Base-by-base conservation (phyloP, 2,329 filamentous ascomycete genomes). In the Ophiostoma sp. region DNA sequence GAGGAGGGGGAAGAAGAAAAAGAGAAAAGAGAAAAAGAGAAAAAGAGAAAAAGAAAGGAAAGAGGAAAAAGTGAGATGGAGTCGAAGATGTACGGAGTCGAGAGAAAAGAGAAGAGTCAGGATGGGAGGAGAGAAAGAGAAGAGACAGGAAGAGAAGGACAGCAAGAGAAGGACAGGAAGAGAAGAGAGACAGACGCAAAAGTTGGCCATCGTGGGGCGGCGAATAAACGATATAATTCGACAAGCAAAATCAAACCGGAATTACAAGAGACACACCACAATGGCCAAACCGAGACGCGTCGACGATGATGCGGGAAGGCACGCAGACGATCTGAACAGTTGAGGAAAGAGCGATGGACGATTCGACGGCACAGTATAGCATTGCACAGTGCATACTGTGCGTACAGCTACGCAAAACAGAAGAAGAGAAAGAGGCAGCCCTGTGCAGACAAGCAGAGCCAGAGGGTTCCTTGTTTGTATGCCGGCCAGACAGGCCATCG, bases 341-440 rank as follows among this genome's bases (percentile, higher is more conserved):
- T 14, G 40, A 63, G 66, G 67, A 68, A 68, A 42, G 67, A 65
- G 67, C 67, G 67, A 68, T 47, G 63, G 60, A 11, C 60, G 27
- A 27, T 27, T 27, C 27, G 27, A 27, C 2, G 18, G 38, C 38
- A 63, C 60, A 63, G 60, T 63, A 42, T 63, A 5, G 7, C 2
- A 58, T 18, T 11, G 27, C 6, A 11, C 60, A 12, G 38, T 1
- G 36, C 38, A 63, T 14, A n/a, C 49, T n/a, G 8, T 27, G 27
- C 27, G 27, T 27, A 55, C 55, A 38, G n/a, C 7, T 18, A 18
- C 49, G 14, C 36, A 27, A 27, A 6, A 58, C 4, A 11, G n/a
- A 18, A 55, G 16, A 55, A 27, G 27, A 27, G 27, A 27, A 27
- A 27, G 27, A 27, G 27, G 27, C 27, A 27, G 27, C 27, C 27